Base-by-base conservation (phyloP, 208 protist genomes). In the Acanthamoeba culbertsoni region DNA sequence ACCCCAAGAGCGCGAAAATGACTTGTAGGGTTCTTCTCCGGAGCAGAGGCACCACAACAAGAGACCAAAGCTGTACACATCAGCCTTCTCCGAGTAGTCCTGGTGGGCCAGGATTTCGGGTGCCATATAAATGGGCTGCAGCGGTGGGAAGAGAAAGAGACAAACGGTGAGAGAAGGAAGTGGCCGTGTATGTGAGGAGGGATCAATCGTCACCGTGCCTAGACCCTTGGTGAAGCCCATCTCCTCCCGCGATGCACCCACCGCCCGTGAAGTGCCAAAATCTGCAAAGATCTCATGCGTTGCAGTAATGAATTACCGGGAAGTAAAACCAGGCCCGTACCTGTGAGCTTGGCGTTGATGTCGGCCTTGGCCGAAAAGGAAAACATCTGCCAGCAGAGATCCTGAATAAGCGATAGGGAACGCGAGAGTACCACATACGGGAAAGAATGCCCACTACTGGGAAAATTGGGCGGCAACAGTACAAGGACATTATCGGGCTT, bases 81-180 rank as follows among this genome's bases (percentile, higher is more conserved):
- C 95, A 14, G 94, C 95, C 42, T 95, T 96, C 37, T 96, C 91
- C 2, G 94, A 95, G 46, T 96, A 96, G 46, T 84, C 51, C 51
- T 96, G 46, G 42, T 91, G 77, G 31, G 82, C 33, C 42, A 96
- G 35, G 20, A 96, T 75, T 68, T 96, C 95, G 6, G 95, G 95
- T 18, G 95, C 86, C 6, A 86, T 95, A 86, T 93, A 96, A 73
- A 75, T 90, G 26, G 95, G 95, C 79, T 89, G 79, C 37, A 28
- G 14, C 23, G 7, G 55, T 63, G 46, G 48, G 40, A 53, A 86
- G 48, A 86, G 75, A 46, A 88, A 33, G 40, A 20, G 8, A 62
- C 14, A 12, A 10, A 35, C 33, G 12, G 8, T 55, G 31, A 51
- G 51, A 7, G 31, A 86, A 7, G 16, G n/a, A 5, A 62, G 6